phyloP scores from a whole-genome alignment of 192 early-diverging fungal genomes.

The Coemansia sp. region DNA sequence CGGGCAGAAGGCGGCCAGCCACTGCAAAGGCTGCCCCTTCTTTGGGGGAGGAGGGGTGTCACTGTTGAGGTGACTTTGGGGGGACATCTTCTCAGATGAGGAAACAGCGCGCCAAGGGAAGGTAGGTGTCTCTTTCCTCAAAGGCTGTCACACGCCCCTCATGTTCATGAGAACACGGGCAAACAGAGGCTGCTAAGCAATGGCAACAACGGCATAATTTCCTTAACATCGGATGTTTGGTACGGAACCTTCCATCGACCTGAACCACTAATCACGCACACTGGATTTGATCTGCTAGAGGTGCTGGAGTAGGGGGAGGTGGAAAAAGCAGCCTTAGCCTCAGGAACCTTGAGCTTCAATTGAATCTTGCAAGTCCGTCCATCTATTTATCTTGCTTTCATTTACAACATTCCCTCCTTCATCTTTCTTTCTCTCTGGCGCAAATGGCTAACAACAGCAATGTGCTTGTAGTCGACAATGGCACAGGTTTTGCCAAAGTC shows the following conservation, averaged over 20 bases:
- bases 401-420: neutral
- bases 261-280: neutral
- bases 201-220: neutral
- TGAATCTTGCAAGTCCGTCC: neutral
- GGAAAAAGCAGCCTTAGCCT: neutral
- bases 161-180: neutral
- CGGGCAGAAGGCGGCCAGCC: neutral
- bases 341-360: neutral
- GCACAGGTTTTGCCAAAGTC: conserved; percentile 95
- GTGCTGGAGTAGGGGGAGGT: neutral
- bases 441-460: conserved; percentile 54
- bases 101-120: neutral
- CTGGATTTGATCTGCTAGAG: conserved; percentile 1
- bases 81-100: neutral
- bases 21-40: neutral
- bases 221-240: neutral
- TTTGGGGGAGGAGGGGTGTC: too few relatives aligned
- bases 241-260: conserved; percentile 21
- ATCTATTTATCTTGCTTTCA: neutral
- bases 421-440: neutral
- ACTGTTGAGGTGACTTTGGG: neutral
- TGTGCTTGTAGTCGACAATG: conserved; percentile 82
- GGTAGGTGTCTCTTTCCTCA: neutral
- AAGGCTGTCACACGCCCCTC: neutral
- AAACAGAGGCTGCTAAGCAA: neutral